Percentiles rank a stretch among this genome's conserved stretches.
These are phyloP conservation scores for Ascosphaera acerosa DNA, from an alignment of 2,329 filamentous ascomycete genomes.

Conservation along the genomic window DNA sequence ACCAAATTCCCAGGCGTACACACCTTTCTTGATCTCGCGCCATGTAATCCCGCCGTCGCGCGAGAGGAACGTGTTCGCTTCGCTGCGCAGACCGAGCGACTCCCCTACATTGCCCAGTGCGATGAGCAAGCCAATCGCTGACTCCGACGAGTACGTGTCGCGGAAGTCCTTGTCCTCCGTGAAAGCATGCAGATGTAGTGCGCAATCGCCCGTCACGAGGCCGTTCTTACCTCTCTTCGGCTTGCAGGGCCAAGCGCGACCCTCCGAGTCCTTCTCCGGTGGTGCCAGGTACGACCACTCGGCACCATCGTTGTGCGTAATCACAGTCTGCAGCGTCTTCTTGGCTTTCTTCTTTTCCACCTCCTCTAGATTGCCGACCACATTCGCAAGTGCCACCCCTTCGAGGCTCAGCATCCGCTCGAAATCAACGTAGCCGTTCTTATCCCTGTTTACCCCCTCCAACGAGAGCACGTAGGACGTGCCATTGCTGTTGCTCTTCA, in stretches of 20 bases:
- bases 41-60: conserved; percentile 75
- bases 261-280: conserved; percentile 44
- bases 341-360: conserved; percentile 40
- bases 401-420: conserved; percentile 87
- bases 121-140: conserved; percentile 75
- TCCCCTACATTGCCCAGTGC: conserved; percentile 76
- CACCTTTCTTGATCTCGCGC: conserved; percentile 64
- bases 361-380: conserved; percentile 49
- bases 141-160: conserved; percentile 69
- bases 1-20: conserved; percentile 82
- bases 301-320: conserved; percentile 88
- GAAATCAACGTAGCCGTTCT: conserved; percentile 63
- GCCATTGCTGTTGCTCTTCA: conserved; percentile 97
- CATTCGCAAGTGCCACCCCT: conserved; percentile 68
- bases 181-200: conserved; percentile 83
- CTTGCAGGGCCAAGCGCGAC: conserved; percentile 44
- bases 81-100: conserved; percentile 36
- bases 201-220: conserved; percentile 35
- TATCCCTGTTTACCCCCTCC: conserved; percentile 55
- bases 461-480: conserved; percentile 81
- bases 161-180: conserved; percentile 64
- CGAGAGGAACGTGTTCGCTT: conserved; percentile 77
- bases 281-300: conserved; percentile 57
- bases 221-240: conserved; percentile 26
- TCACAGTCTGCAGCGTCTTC: conserved; percentile 53